These are phyloP conservation scores for Lentinula raphanica DNA, from an alignment of 768 basidiomycete species.

Conservation along the genomic window DNA sequence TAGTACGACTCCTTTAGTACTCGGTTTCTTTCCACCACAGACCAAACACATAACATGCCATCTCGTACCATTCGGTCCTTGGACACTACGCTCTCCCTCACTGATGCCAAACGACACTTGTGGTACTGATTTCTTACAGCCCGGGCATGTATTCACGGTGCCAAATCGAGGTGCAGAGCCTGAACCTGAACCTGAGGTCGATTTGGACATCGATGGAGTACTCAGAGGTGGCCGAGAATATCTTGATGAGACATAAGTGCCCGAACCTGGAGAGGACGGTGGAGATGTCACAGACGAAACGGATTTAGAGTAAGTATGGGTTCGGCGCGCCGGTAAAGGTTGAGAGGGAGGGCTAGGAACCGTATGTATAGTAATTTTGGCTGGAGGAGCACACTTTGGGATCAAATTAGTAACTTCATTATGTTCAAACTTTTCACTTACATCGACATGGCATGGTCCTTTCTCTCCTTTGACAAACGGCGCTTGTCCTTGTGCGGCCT, in stretches of 20 bases:
- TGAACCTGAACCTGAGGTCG: background rate
- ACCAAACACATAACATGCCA: slow-evolving; percentile 79
- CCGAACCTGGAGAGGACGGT: slow-evolving; percentile 15
- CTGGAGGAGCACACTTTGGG: slow-evolving; percentile 39
- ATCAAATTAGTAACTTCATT: background rate
- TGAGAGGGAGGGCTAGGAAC: slow-evolving; percentile 9
- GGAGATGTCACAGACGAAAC: slow-evolving; percentile 5
- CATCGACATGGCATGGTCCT: slow-evolving; percentile 68
- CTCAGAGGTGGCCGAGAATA: slow-evolving; percentile 35
- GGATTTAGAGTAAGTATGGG: slow-evolving; percentile 5
- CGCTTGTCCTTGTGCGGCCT: slow-evolving; percentile 55
- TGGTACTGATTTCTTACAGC: slow-evolving; percentile 68
- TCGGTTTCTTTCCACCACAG: slow-evolving; percentile 70
- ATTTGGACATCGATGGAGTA: slow-evolving; percentile 27
- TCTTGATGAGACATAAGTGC: slow-evolving; percentile 28
- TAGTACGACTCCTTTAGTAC: slow-evolving; percentile 24
- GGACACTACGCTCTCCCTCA: slow-evolving; percentile 28
- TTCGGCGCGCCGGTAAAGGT: background rate
- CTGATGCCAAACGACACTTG: slow-evolving; percentile 80
- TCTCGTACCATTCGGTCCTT: slow-evolving; percentile 74
- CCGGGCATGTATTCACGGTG: slow-evolving; percentile 60
- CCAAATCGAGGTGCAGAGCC: slow-evolving; percentile 50
- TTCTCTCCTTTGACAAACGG: slow-evolving; percentile 62
- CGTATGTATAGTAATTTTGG: slow-evolving; percentile 36
- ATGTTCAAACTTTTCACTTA: slow-evolving; percentile 15